Percentiles rank a stretch among this genome's conserved stretches.
These are phyloP conservation scores for Thalassiosira pacifica DNA, from an alignment of 352 stramenopile genomes.

Conservation along the genomic window DNA sequence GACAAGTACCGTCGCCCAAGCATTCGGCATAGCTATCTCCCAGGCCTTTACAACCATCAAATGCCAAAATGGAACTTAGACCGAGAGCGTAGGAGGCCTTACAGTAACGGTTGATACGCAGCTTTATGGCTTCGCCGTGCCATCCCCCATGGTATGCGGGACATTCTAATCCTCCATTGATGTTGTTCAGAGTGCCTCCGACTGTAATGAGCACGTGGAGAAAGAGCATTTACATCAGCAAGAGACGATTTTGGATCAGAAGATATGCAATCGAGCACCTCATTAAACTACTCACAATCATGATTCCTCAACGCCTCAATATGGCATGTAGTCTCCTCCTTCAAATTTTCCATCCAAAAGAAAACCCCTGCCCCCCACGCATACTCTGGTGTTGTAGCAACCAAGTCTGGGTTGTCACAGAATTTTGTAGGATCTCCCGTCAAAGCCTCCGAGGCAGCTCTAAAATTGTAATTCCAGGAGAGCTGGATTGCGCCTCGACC, in stretches of 20 bases:
- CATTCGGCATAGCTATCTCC: conserved; percentile 62
- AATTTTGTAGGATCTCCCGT: conserved; percentile 62
- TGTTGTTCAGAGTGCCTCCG: conserved; percentile 58
- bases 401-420: conserved; percentile 65
- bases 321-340: conserved; percentile 70
- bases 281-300: conserved; percentile 45
- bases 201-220: background rate
- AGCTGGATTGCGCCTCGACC: conserved; percentile 47
- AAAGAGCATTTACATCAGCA: too few relatives aligned
- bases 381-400: conserved; percentile 62
- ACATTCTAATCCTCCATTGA: conserved; percentile 67
- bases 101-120: conserved; percentile 72
- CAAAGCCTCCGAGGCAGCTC: conserved; percentile 58
- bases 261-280: background rate
- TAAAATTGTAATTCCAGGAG: conserved; percentile 69
- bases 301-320: conserved; percentile 49
- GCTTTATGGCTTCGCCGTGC: conserved; percentile 63
- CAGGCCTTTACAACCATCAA: conserved; percentile 64
- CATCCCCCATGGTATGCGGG: conserved; percentile 64
- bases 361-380: conserved; percentile 58
- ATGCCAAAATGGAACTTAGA: conserved; percentile 46
- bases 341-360: conserved; percentile 71
- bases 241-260: too few relatives aligned
- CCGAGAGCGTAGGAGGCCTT: conserved; percentile 46
- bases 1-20: conserved; percentile 58